Percentiles rank a stretch among this genome's conserved stretches.
These are phyloP conservation scores for Oryza meridionalis DNA, from an alignment of 176 grass and related monocot genomes.

Conservation along the genomic window DNA sequence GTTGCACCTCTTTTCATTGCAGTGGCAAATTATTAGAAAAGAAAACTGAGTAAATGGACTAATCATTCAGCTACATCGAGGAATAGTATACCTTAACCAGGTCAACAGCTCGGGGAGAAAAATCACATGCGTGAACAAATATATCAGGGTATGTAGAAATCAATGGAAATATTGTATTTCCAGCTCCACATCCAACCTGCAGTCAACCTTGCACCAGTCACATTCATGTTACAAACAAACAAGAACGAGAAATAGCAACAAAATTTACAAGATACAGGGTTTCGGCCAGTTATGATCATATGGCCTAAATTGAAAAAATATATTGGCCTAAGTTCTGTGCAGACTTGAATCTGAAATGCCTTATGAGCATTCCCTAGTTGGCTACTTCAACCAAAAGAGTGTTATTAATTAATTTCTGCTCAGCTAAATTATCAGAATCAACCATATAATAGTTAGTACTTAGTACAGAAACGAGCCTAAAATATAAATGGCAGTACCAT, in stretches of 20 bases:
- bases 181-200: slow-evolving; percentile 90
- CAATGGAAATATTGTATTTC: slow-evolving; percentile 88
- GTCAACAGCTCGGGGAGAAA: slow-evolving; percentile 79
- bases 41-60: not conserved
- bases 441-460: not conserved
- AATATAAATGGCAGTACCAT: slow-evolving; percentile 11
- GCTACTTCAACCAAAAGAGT: not conserved
- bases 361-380: not conserved
- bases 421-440: not conserved
- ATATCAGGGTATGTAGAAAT: slow-evolving; percentile 74
- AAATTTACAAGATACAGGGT: not conserved
- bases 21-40: not conserved
- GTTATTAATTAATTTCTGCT: not conserved
- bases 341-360: not conserved
- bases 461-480: slow-evolving; percentile 24
- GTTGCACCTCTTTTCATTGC: not conserved
- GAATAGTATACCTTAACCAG: slow-evolving; percentile 75
- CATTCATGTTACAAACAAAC: slow-evolving; percentile 21
- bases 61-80: not conserved
- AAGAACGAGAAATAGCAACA: slow-evolving; percentile 32
- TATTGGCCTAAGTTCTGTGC: not conserved
- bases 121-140: slow-evolving; percentile 91
- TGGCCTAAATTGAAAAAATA: not conserved
- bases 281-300: not conserved
- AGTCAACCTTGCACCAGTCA: slow-evolving; percentile 38